These are phyloP conservation scores for Mucor lusitanicus DNA, from an alignment of 371 early-diverging fungal genomes.

Conservation along the genomic window DNA sequence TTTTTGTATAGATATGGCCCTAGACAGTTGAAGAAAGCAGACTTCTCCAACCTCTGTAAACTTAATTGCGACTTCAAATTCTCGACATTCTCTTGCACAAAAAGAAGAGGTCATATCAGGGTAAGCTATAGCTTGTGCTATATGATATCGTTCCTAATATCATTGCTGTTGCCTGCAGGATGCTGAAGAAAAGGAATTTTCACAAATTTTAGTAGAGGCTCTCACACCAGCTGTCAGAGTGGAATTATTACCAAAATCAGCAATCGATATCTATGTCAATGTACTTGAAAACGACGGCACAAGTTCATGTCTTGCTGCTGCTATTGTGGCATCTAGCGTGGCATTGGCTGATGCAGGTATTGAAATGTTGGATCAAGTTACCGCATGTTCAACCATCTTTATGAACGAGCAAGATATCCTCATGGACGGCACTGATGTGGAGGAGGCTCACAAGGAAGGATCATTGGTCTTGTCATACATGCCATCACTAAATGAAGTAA, in stretches of 20 bases:
- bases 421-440: slow-evolving; percentile 73
- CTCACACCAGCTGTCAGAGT: slow-evolving; percentile 87
- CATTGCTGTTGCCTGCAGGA: slow-evolving; percentile 44
- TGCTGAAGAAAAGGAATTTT: slow-evolving; percentile 82
- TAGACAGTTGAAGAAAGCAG: slow-evolving; percentile 59
- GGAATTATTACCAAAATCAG: slow-evolving; percentile 86
- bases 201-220: slow-evolving; percentile 76
- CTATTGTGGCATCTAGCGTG: slow-evolving; percentile 84
- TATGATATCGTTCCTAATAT: not conserved
- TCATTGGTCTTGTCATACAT: slow-evolving; percentile 81
- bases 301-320: slow-evolving; percentile 77
- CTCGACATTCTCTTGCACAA: slow-evolving; percentile 82
- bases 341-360: slow-evolving; percentile 95
- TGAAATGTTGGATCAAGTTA: slow-evolving; percentile 91
- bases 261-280: slow-evolving; percentile 83
- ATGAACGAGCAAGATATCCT: slow-evolving; percentile 46
- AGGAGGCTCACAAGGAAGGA: slow-evolving; percentile 72
- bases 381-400: slow-evolving; percentile 76
- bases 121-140: slow-evolving; percentile 26
- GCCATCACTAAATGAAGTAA: slow-evolving; percentile 87
- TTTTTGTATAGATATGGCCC: slow-evolving; percentile 60
- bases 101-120: slow-evolving; percentile 63
- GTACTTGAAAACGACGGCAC: slow-evolving; percentile 89
- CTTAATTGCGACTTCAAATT: slow-evolving; percentile 90
- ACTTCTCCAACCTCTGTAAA: slow-evolving; percentile 63